Conservation (phyloP, 2,329 filamentous ascomycete species). For the Furcasterigmium furcatum region DNA sequence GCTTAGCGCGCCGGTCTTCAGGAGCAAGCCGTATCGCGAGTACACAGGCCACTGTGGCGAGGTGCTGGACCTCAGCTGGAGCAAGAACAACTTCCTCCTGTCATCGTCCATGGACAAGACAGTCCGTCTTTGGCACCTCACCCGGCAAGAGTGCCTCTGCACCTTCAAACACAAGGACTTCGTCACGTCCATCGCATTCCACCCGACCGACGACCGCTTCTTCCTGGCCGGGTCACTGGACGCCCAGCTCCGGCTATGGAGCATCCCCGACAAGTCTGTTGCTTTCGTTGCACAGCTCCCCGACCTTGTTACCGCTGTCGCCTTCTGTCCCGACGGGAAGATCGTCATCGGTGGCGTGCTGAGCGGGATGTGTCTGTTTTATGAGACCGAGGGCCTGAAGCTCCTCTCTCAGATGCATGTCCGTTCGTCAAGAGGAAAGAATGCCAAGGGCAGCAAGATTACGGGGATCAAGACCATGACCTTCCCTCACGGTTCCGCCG, state of each 20-base stretch:
- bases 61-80: constrained; percentile 92
- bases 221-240: constrained; percentile 93
- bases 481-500: constrained; percentile 39
- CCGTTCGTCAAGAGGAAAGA: constrained; percentile 87
- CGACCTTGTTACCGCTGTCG: constrained; percentile 90
- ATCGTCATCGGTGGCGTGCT: constrained; percentile 85
- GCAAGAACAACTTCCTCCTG: constrained; percentile 96
- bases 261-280: constrained; percentile 92
- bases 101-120: constrained; percentile 99
- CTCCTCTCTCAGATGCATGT: constrained; percentile 85
- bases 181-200: constrained; percentile 91
- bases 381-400: constrained; percentile 87
- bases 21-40: constrained; percentile 71
- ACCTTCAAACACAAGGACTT: constrained; percentile 95
- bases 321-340: constrained; percentile 90
- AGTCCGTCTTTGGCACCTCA: constrained; percentile 90
- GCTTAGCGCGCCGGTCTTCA: constrained; percentile 88
- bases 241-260: constrained; percentile 86
- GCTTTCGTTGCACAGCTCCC: constrained; percentile 74
- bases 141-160: constrained; percentile 79
- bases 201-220: constrained; percentile 92
- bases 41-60: constrained; percentile 83
- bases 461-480: constrained; percentile 82
- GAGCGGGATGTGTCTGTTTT: constrained; percentile 83
- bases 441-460: constrained; percentile 95